Evolutionary conservation across 768 basidiomycete genomes (phyloP), one percentile per base, ranked within the genome.

Genomic region (Leccinum longicurvipes): DNA sequence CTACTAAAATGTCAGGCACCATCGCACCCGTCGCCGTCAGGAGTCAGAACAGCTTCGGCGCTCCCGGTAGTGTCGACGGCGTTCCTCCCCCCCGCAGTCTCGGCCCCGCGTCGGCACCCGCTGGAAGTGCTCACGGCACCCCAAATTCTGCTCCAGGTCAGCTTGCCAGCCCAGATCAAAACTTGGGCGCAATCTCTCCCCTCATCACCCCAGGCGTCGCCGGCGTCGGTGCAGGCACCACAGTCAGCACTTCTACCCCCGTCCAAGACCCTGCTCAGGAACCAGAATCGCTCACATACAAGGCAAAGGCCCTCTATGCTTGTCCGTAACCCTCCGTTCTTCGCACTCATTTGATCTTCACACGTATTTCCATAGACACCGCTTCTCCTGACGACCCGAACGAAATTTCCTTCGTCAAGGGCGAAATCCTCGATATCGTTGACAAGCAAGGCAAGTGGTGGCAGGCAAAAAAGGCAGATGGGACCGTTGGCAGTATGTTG

Each of bases 401-500:
- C 67, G 97, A 99, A 74, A 89, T 99, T 39, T 91, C 91, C 47
- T 98, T 99, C 72, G 66, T 75, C 50, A 98, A 98, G 71, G 93
- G 93, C 52, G 96, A 98, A 66, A 77, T 93, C 39, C 82, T 98
- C 59, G 93, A 97, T 59, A 89, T 98, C 53, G 71, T 94, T 55
- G 95, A 98, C 74, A 93, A 92, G 73, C 84, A 91, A 64, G 91
- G 91, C 49, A 91, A 93, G 68, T 93, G 92, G 92, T 94, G 92
- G 92, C 91, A 91, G 66, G 89, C 91, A 32, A 85, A 75, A 66
- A 93, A 89, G 73, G 63, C 78, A 17, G 92, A 94, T 68, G 92
- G 90, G 51, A 68, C 76, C 44, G 66, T 83, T 61, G 90, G 90
- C 77, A 92, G 90, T 91, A 69, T 74, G 90, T 85, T 1, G 3